Percentiles rank a stretch among this genome's conserved stretches.
phyloP scores from a whole-genome alignment of 2,329 filamentous ascomycete genomes.

The Zasmidium angulare region DNA sequence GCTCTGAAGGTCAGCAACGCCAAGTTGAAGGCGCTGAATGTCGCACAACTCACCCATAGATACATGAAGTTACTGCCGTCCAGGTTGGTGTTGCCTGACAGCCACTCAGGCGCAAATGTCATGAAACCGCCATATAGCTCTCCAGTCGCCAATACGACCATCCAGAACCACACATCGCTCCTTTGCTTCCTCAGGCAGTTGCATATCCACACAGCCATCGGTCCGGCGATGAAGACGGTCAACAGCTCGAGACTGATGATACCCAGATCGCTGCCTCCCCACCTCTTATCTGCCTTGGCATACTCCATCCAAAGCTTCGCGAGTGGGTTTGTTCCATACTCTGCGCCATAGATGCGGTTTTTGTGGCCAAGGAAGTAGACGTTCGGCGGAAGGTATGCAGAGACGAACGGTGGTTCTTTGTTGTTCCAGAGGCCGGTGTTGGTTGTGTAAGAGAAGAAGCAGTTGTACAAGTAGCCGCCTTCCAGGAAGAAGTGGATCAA shows the following conservation, averaged over 20 bases:
- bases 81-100: constrained; percentile 58
- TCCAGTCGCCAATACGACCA: constrained; percentile 59
- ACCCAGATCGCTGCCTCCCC: constrained; percentile 59
- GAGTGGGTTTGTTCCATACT: constrained; percentile 56
- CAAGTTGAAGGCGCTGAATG: too few relatives aligned
- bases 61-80: constrained; percentile 62
- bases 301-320: constrained; percentile 65
- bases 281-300: constrained; percentile 62
- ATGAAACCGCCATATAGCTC: constrained; percentile 66
- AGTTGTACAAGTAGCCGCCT: constrained; percentile 88
- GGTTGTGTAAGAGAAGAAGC: constrained; percentile 71
- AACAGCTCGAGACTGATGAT: constrained; percentile 61
- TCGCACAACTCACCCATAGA: constrained; percentile 50
- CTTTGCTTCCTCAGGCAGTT: constrained; percentile 41
- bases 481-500: constrained; percentile 90
- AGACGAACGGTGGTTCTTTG: constrained; percentile 25
- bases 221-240: constrained; percentile 60
- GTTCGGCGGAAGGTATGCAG: constrained; percentile 45
- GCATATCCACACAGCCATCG: constrained; percentile 59
- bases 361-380: constrained; percentile 56
- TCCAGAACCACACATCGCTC: constrained; percentile 55
- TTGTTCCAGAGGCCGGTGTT: constrained; percentile 24
- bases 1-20: neutral
- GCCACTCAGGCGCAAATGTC: constrained; percentile 66
- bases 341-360: constrained; percentile 58